These are phyloP conservation scores for Skeletonema tropicum DNA, from an alignment of 108 stramenopile species.

Conservation along the genomic window DNA sequence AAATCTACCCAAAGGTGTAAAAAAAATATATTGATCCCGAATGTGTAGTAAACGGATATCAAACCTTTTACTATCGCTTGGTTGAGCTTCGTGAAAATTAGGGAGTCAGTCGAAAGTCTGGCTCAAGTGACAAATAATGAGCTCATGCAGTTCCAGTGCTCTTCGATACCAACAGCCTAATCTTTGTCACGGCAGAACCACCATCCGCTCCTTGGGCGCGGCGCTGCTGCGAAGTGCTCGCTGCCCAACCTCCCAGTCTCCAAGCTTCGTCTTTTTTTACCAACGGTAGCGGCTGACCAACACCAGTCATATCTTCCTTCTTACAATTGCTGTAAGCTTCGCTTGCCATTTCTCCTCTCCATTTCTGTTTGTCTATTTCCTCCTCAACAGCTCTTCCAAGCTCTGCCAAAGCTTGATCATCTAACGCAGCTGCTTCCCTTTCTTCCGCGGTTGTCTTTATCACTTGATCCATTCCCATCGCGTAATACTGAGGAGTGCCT, in stretches of 20 bases:
- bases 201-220: constrained; percentile 75
- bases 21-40: too few species aligned
- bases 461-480: constrained; percentile 66
- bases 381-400: constrained; percentile 52
- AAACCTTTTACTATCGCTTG: too few species aligned
- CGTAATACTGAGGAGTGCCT: constrained; percentile 60
- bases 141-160: constrained; percentile 8
- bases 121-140: too few species aligned
- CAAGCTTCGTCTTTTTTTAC: constrained; percentile 75
- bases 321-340: constrained; percentile 64
- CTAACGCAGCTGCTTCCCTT: constrained; percentile 60
- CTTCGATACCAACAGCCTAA: constrained; percentile 61
- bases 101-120: too few species aligned
- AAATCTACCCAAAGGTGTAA: too few species aligned
- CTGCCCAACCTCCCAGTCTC: constrained; percentile 87
- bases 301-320: constrained; percentile 47
- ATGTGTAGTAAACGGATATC: too few species aligned
- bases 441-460: constrained; percentile 80
- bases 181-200: constrained; percentile 79
- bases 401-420: constrained; percentile 61
- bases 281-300: constrained; percentile 79
- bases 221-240: constrained; percentile 81
- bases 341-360: constrained; percentile 82
- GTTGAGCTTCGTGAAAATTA: too few species aligned
- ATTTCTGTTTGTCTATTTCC: constrained; percentile 78